Evolutionary conservation across 768 basidiomycete species (phyloP).

Genomic region (Rhodosporidiobolus odoratus): DNA sequence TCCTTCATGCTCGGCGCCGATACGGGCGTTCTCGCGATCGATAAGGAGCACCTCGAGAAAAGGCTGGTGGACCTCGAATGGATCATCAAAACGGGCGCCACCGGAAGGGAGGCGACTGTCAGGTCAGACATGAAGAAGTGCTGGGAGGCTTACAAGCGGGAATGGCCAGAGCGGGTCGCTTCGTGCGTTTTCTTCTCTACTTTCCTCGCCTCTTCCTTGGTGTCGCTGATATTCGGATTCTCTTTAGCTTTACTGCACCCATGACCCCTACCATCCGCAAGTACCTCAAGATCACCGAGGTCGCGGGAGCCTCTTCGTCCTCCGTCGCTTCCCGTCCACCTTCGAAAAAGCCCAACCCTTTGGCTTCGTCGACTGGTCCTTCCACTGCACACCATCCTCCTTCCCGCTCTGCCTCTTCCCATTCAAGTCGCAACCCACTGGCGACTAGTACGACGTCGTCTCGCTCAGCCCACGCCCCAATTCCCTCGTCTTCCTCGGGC

Average conservation of each 20-base stretch:
- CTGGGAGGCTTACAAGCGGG: constrained; percentile 45
- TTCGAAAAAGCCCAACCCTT: constrained; percentile 23
- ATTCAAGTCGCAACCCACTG: background rate
- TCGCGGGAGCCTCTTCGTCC: constrained; percentile 22
- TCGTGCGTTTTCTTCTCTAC: constrained; percentile 41
- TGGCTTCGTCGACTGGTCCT: constrained; percentile 1
- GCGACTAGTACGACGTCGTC: background rate
- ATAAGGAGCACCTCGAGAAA: constrained; percentile 40
- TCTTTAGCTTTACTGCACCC: constrained; percentile 47
- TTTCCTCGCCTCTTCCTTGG: background rate
- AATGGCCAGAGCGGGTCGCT: constrained; percentile 47
- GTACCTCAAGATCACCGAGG: constrained; percentile 46
- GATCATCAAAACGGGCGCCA: constrained; percentile 46
- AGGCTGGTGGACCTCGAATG: constrained; percentile 45
- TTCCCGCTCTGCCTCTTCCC: background rate
- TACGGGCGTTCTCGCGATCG: constrained; percentile 33
- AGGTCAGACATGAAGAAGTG: constrained; percentile 46
- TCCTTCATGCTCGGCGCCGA: constrained; percentile 16
- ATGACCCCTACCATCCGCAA: constrained; percentile 48
- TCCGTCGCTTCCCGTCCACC: background rate
- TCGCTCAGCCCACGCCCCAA: background rate
- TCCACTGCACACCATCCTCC: background rate
- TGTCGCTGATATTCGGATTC: background rate
- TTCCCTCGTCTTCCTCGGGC: background rate
- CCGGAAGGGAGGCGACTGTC: constrained; percentile 48